Percentiles rank a stretch among this genome's conserved stretches.
Evolutionary conservation across 2,329 filamentous ascomycete species (phyloP).

Genomic region (Aspergillus latus): DNA sequence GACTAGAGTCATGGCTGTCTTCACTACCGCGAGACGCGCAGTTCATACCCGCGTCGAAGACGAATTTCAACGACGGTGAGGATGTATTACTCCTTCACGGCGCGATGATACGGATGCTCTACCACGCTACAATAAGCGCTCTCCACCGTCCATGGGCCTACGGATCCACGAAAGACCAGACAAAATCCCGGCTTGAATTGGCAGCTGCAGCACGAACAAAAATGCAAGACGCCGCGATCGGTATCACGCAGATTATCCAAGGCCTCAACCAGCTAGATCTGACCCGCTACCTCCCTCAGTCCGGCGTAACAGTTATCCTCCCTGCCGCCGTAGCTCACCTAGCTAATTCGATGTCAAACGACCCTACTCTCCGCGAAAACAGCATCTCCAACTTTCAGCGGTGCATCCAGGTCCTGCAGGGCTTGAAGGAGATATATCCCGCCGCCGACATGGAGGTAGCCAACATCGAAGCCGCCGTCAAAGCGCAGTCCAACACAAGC

Average conservation of each 20-base stretch:
- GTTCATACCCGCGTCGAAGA: conserved; percentile 63
- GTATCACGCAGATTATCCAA: conserved; percentile 76
- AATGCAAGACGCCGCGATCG: conserved; percentile 75
- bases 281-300: conserved; percentile 75
- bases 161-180: conserved; percentile 53
- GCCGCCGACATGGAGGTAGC: conserved; percentile 71
- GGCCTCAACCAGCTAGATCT: conserved; percentile 69
- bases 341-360: conserved; percentile 77
- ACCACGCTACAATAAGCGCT: conserved; percentile 84
- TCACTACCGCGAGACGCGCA: conserved; percentile 68
- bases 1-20: conserved; percentile 71
- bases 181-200: conserved; percentile 51
- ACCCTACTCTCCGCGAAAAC: conserved; percentile 65
- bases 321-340: conserved; percentile 88
- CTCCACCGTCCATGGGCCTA: conserved; percentile 83
- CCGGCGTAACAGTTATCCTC: conserved; percentile 79
- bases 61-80: conserved; percentile 54
- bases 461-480: conserved; percentile 37
- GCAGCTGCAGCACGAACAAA: conserved; percentile 72
- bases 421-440: conserved; percentile 78
- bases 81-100: conserved; percentile 63
- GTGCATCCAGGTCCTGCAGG: conserved; percentile 82
- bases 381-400: conserved; percentile 75
- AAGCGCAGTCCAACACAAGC: conserved; percentile 30
- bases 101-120: conserved; percentile 85